Percentiles rank a stretch among this genome's conserved stretches.
These are phyloP conservation scores for Fusarium gaditjirri DNA, from an alignment of 2,329 filamentous ascomycete genomes.

Conservation along the genomic window DNA sequence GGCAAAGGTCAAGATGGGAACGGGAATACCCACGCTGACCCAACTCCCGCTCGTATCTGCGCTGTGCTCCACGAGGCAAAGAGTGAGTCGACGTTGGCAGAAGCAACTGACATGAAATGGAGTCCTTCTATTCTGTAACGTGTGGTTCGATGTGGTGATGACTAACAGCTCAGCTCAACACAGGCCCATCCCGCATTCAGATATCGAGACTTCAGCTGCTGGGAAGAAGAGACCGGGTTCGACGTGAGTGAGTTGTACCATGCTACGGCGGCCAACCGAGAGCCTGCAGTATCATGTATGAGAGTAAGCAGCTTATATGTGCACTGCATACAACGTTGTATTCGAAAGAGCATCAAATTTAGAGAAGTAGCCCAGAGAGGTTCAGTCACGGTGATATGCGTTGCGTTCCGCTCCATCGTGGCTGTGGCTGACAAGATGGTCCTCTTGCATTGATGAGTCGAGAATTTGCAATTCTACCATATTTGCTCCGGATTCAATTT, in stretches of 20 bases:
- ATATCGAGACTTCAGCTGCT: constrained; percentile 6
- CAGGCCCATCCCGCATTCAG: not conserved
- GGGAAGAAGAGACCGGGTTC: not conserved
- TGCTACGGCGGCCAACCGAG: constrained; percentile 6
- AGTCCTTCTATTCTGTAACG: not conserved
- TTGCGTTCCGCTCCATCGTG: constrained; percentile 28
- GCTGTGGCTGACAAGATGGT: constrained; percentile 33
- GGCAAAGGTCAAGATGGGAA: not conserved
- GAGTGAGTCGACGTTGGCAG: constrained; percentile 2
- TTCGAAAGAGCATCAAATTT: not conserved
- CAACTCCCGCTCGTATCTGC: constrained; percentile 30
- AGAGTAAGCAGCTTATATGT: not conserved
- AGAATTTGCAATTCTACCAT: not conserved
- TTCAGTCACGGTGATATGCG: not conserved
- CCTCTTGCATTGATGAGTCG: constrained; percentile 27
- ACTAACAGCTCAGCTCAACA: not conserved
- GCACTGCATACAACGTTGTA: constrained; percentile 32
- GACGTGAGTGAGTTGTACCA: constrained; percentile 1
- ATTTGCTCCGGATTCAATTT: not conserved
- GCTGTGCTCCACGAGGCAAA: not conserved
- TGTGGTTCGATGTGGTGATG: constrained; percentile 10
- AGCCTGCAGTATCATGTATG: not conserved
- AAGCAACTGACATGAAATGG: not conserved
- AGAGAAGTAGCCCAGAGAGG: not conserved
- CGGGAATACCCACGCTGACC: constrained; percentile 7